Evolutionary conservation across 176 grass and related monocot species (phyloP).

Genomic region (Juncus inflexus): DNA sequence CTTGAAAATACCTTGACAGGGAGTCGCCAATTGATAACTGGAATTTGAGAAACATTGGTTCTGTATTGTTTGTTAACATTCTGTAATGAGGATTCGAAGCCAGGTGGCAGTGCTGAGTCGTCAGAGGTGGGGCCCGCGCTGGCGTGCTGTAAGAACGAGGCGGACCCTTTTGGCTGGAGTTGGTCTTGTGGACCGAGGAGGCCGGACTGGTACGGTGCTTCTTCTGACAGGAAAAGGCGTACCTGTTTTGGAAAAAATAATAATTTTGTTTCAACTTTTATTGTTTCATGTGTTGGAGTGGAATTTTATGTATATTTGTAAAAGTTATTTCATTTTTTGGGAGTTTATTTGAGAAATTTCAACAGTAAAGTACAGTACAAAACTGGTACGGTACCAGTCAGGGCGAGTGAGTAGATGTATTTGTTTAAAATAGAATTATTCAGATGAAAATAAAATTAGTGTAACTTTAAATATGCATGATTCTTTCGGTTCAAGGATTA

Average conservation of each 20-base stretch:
- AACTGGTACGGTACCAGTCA: not conserved
- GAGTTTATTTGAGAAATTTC: not conserved
- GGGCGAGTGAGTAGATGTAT: not conserved
- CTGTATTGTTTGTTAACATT: constrained; percentile 35
- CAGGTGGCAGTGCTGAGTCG: constrained; percentile 80
- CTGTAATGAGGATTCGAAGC: constrained; percentile 65
- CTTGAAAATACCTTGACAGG: constrained; percentile 50
- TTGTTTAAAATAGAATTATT: not conserved
- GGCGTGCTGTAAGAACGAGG: constrained; percentile 68
- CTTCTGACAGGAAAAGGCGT: constrained; percentile 83
- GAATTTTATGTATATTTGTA: not conserved
- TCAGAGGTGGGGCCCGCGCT: constrained; percentile 47
- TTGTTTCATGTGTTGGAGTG: not conserved
- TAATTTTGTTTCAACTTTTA: not conserved
- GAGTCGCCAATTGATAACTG: constrained; percentile 61
- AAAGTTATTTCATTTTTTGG: not conserved
- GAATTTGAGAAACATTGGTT: constrained; percentile 64
- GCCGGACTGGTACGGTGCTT: constrained; percentile 75
- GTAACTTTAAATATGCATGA: constrained; percentile 4
- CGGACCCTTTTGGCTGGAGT: constrained; percentile 80
- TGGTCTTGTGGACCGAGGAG: constrained; percentile 69
- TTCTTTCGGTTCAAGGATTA: not conserved
- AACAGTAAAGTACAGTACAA: constrained; percentile 6
- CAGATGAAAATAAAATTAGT: constrained; percentile 9
- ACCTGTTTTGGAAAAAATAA: constrained; percentile 48